Evolutionary conservation across 73 alveolate species (phyloP).

Genomic region (Uronychia setigera): DNA sequence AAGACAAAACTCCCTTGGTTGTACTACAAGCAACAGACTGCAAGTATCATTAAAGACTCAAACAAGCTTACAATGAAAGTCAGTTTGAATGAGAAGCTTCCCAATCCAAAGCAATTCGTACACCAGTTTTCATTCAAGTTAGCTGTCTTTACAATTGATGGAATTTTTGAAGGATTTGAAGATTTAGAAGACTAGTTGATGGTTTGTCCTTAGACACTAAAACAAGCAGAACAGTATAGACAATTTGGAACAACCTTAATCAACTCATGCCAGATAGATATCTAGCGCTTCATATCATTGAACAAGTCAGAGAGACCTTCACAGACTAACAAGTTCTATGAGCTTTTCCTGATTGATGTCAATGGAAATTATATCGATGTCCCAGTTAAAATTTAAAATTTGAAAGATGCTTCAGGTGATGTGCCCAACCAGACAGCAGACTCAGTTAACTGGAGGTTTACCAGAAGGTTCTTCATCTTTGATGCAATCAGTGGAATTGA

Average conservation of each 20-base stretch:
- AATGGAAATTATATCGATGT: conserved; percentile 71
- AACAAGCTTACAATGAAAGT: conserved; percentile 54
- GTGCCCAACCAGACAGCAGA: conserved; percentile 43
- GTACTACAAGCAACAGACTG: conserved; percentile 44
- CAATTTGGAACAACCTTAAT: conserved; percentile 78
- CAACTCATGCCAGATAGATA: conserved; percentile 68
- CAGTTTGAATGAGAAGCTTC: conserved; percentile 25
- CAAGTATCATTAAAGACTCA: conserved; percentile 29
- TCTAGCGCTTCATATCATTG: conserved; percentile 19
- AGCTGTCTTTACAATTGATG: conserved; percentile 55
- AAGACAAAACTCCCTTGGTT: conserved; percentile 61
- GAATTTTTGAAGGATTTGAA: conserved; percentile 65
- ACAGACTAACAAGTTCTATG: conserved; percentile 75
- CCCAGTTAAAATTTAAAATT: conserved; percentile 79
- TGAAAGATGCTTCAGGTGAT: conserved; percentile 50
- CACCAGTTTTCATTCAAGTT: conserved; percentile 35
- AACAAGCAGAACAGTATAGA: conserved; percentile 43
- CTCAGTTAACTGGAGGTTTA: conserved; percentile 50
- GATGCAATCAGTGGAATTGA: conserved; percentile 75
- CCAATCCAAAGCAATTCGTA: conserved; percentile 3
- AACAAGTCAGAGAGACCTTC: conserved; percentile 38
- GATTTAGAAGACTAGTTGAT: conserved; percentile 52
- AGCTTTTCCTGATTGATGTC: conserved; percentile 67
- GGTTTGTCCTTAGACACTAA: conserved; percentile 54
- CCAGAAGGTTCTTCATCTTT: conserved; percentile 73